Evolutionary conservation across 495 filamentous ascomycete species (phyloP).

Genomic region (Daldinia concentrica): DNA sequence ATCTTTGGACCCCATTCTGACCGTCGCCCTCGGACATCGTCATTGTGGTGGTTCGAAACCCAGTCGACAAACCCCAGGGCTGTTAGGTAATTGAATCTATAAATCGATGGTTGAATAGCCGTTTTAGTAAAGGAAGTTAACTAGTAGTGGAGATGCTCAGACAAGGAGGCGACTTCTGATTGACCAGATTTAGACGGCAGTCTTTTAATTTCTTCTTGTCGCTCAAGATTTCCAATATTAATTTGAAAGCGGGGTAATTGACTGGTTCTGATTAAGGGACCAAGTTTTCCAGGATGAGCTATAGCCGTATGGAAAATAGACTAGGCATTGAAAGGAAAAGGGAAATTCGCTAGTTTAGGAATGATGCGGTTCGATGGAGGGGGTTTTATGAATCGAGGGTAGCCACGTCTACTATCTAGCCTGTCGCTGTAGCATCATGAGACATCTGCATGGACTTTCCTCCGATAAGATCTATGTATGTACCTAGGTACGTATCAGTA

Average conservation of each 20-base stretch:
- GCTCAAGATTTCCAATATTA: neutral
- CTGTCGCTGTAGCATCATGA: constrained; percentile 20
- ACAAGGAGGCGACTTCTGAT: constrained; percentile 30
- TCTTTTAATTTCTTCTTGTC: neutral
- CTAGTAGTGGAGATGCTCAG: constrained; percentile 37
- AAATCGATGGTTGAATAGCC: constrained; percentile 11
- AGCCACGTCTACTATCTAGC: neutral
- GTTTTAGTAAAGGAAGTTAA: constrained; percentile 23
- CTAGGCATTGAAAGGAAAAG: constrained; percentile 22
- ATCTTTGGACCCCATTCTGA: constrained; percentile 33
- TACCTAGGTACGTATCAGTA: too few species aligned
- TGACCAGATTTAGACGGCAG: constrained; percentile 24
- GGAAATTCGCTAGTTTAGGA: constrained; percentile 27
- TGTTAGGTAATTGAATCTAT: constrained; percentile 41
- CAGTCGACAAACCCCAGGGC: neutral
- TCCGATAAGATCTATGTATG: constrained; percentile 34
- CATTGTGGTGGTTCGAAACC: constrained; percentile 16
- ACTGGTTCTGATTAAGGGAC: neutral
- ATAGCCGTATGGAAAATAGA: neutral
- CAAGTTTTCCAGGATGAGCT: neutral
- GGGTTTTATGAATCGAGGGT: constrained; percentile 23
- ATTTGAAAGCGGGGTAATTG: constrained; percentile 36
- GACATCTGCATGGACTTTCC: constrained; percentile 35
- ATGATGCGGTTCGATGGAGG: constrained; percentile 25
- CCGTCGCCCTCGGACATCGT: constrained; percentile 43